Evolutionary conservation across 345 rosid genomes (phyloP), one percentile per base, ranked within the genome.

Genomic region (Bruguiera gymnorhiza): DNA sequence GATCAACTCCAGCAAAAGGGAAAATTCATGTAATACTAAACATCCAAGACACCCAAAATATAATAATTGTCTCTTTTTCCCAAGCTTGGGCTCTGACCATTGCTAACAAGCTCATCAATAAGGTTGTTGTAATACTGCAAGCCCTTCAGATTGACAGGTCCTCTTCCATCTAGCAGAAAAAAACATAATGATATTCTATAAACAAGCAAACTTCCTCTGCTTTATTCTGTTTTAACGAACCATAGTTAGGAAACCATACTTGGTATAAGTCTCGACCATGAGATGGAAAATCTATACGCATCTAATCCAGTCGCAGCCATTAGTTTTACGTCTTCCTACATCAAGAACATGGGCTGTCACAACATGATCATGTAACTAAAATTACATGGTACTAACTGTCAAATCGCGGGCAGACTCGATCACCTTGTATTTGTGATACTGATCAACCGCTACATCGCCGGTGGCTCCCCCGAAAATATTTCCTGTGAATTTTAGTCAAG

Each of bases 261-360:
- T 27, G 89, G 97, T 51, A 89, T 83, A 50, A 91, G 92, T 70
- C 95, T 87, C 20, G 95, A 82, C 93, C 89, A 89, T 11, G 97
- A 89, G 68, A 89, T 89, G 71, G 93, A 91, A 77, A 87, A 89
- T 73, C 89, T 84, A 63, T 86, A 91, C 67, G 91, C 92, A 39
- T 84, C 89, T 36, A 89, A 73, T 24, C 89, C 87, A 16, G 79
- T 78, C 21, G 80, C 84, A 67, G 26, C 86, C 95, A 91, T 91
- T 48, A 91, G 89, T 72, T 81, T 82, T 59, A 89, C 95, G 80
- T 91, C 97, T 81, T 91, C 92, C 92, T 88, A 77, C 74, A 67
- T 23, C 8, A 68, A 69, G 54, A 34, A 62, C 10, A 59, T 16
- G 58, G 31, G 48, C 30, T 27, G 48, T 55, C 66, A 43, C 50